phyloP scores from a whole-genome alignment of 495 filamentous ascomycete genomes.

The Daldinia concentrica region DNA sequence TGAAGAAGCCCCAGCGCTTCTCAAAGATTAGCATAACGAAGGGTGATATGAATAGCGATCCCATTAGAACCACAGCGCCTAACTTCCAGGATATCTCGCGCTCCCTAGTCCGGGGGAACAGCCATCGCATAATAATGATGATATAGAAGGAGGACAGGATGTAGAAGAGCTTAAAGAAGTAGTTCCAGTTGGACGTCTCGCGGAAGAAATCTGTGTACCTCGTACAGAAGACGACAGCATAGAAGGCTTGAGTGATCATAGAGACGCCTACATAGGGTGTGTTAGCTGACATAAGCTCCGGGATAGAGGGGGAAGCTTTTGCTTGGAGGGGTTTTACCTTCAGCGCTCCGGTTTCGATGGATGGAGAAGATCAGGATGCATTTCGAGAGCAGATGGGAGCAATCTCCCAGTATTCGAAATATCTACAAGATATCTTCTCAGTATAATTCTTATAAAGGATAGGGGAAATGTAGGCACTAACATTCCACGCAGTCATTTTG shows the following conservation, averaged over 20 bases:
- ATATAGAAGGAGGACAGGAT: conserved; percentile 86
- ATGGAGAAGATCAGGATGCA: conserved; percentile 91
- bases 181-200: conserved; percentile 65
- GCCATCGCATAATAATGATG: conserved; percentile 82
- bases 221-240: conserved; percentile 83
- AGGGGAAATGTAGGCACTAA: conserved; percentile 7
- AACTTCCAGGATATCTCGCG: conserved; percentile 91
- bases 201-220: conserved; percentile 87
- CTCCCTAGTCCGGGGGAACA: conserved; percentile 89
- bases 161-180: conserved; percentile 86
- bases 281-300: conserved; percentile 35
- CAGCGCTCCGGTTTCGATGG: conserved; percentile 84
- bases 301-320: neutral
- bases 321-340: conserved; percentile 66
- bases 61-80: conserved; percentile 68
- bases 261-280: conserved; percentile 72
- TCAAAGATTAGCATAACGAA: conserved; percentile 72
- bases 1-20: conserved; percentile 57
- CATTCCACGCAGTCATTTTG: conserved; percentile 40
- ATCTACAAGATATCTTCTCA: conserved; percentile 58
- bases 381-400: conserved; percentile 85
- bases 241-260: conserved; percentile 92
- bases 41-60: conserved; percentile 68
- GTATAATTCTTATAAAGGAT: neutral
- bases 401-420: conserved; percentile 83